These are phyloP conservation scores for Sherardia arvensis DNA, from an alignment of 257 asterid species.

Conservation along the genomic window DNA sequence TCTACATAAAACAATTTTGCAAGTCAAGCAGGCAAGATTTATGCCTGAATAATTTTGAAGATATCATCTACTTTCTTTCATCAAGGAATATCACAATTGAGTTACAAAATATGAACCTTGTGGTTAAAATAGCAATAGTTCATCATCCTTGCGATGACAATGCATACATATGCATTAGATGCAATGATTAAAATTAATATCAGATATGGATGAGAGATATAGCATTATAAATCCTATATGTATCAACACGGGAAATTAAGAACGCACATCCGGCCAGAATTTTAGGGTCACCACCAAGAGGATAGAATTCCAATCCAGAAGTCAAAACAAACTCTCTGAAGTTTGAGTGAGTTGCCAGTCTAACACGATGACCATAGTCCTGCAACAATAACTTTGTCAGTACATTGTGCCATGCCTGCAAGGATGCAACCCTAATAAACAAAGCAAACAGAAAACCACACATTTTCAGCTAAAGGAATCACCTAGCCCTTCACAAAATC, in stretches of 20 bases:
- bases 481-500: background rate
- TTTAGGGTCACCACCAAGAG: conserved; percentile 97
- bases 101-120: background rate
- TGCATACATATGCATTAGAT: background rate
- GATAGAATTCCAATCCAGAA: conserved; percentile 92
- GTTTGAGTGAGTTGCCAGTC: conserved; percentile 94
- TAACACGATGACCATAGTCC: conserved; percentile 94
- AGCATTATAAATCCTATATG: conserved; percentile 9
- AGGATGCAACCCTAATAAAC: background rate
- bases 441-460: background rate
- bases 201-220: background rate
- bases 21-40: background rate
- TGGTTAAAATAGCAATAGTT: background rate
- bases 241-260: conserved; percentile 15
- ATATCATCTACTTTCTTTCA: background rate
- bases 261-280: conserved; percentile 90
- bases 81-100: background rate
- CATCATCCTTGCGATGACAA: background rate
- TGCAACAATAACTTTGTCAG: conserved; percentile 43
- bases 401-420: background rate
- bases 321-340: conserved; percentile 93
- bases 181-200: background rate
- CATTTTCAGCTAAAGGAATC: background rate
- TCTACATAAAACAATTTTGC: background rate
- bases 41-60: background rate